Percentiles rank a stretch among this genome's conserved stretches.
These are phyloP conservation scores for Chaetomium tenue DNA, from an alignment of 495 filamentous ascomycete species.

Conservation along the genomic window DNA sequence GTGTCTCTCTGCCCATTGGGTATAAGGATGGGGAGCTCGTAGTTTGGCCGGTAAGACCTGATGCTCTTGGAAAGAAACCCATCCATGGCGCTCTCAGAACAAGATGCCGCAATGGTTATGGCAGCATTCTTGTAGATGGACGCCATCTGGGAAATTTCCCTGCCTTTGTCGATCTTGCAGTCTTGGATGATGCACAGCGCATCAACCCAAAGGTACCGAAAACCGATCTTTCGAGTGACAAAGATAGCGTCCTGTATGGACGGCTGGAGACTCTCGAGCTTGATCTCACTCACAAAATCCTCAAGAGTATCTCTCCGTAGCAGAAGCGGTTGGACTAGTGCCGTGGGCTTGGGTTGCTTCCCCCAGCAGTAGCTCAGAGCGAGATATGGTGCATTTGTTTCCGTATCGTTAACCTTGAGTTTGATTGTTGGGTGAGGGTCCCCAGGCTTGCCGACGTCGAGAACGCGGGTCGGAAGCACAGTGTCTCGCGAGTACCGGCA, in stretches of 20 bases:
- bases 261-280: slow-evolving; percentile 2
- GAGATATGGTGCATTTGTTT: slow-evolving; percentile 4
- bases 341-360: slow-evolving; percentile 4
- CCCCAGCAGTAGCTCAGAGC: slow-evolving; percentile 7
- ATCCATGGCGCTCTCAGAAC: not conserved
- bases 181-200: slow-evolving; percentile 8
- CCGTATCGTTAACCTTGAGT: slow-evolving; percentile 1
- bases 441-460: slow-evolving; percentile 7
- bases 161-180: not conserved
- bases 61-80: slow-evolving; percentile 1
- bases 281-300: not conserved
- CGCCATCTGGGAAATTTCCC: slow-evolving; percentile 1
- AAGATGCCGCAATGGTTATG: not conserved
- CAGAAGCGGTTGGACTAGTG: slow-evolving; percentile 3
- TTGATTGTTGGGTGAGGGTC: not conserved
- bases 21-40: not conserved
- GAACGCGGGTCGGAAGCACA: slow-evolving; percentile 4
- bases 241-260: slow-evolving; percentile 7
- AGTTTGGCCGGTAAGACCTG: not conserved
- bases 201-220: slow-evolving; percentile 8
- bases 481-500: slow-evolving; percentile 4
- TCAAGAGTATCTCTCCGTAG: slow-evolving; percentile 5
- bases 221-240: not conserved
- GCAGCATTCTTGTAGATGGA: slow-evolving; percentile 2
- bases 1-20: not conserved